Evolutionary conservation across 306 rosid species (phyloP).

Genomic region (Vigna radiata): DNA sequence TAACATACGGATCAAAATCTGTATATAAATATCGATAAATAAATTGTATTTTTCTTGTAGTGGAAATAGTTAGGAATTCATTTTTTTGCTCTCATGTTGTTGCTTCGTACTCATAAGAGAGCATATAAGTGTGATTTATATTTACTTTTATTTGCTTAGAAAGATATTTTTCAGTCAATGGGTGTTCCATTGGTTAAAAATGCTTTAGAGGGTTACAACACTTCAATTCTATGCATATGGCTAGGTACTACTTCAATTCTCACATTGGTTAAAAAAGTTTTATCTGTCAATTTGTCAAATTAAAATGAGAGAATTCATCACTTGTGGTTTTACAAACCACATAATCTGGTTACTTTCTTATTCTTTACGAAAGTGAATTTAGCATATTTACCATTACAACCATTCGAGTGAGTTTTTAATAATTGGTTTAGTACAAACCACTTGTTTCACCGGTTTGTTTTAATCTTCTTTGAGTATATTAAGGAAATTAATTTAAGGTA

Average conservation of each 20-base stretch:
- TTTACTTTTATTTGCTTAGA: slow-evolving; percentile 61
- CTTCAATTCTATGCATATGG: slow-evolving; percentile 89
- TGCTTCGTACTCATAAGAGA: slow-evolving; percentile 23
- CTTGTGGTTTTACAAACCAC: slow-evolving; percentile 26
- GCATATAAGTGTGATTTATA: slow-evolving; percentile 37
- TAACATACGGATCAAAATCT: too few relatives aligned
- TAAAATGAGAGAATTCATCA: slow-evolving; percentile 33
- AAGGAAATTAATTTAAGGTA: slow-evolving; percentile 57
- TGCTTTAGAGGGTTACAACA: slow-evolving; percentile 91
- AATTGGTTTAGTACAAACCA: slow-evolving; percentile 33
- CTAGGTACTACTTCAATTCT: slow-evolving; percentile 62
- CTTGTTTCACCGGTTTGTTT: slow-evolving; percentile 85
- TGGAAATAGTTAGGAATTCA: slow-evolving; percentile 21
- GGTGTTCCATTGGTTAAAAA: slow-evolving; percentile 80
- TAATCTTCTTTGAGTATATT: slow-evolving; percentile 80
- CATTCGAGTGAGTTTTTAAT: background rate
- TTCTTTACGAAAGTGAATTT: background rate
- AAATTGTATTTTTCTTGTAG: too few relatives aligned
- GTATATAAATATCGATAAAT: too few relatives aligned
- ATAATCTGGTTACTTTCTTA: background rate
- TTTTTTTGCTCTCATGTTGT: slow-evolving; percentile 33
- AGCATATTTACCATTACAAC: background rate
- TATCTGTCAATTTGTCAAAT: slow-evolving; percentile 11
- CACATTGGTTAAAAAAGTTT: background rate
- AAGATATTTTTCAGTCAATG: slow-evolving; percentile 73